Percentiles rank a stretch among this genome's conserved stretches.
Evolutionary conservation across 1,284 basidiomycete species (phyloP).

Genomic region (Hypsizygus ulmarius): DNA sequence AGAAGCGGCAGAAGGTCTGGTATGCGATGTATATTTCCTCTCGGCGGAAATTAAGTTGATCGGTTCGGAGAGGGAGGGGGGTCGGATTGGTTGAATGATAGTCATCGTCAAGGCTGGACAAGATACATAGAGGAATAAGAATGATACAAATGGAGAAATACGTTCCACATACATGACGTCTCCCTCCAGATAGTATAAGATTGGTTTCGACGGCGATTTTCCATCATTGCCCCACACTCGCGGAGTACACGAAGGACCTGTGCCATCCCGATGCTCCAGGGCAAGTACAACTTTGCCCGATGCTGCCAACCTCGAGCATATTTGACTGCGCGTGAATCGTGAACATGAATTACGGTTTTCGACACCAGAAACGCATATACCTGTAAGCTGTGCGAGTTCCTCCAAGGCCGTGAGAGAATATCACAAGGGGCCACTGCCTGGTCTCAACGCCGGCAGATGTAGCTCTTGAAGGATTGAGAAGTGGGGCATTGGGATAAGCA

Average conservation of each 20-base stretch:
- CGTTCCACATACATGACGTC: constrained; percentile 47
- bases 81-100: constrained; percentile 20
- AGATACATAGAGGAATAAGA: not conserved
- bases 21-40: constrained; percentile 66
- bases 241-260: constrained; percentile 46
- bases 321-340: constrained; percentile 44
- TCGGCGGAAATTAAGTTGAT: constrained; percentile 66
- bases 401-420: constrained; percentile 83
- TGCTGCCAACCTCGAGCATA: constrained; percentile 67
- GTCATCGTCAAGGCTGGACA: constrained; percentile 31
- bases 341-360: not conserved
- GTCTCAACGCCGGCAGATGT: constrained; percentile 6
- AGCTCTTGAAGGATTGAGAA: constrained; percentile 38
- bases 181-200: constrained; percentile 47
- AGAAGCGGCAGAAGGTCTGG: constrained; percentile 38
- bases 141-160: not conserved
- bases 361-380: constrained; percentile 28
- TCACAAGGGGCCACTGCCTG: constrained; percentile 64
- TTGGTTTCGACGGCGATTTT: constrained; percentile 21
- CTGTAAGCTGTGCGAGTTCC: constrained; percentile 73
- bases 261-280: constrained; percentile 78
- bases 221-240: constrained; percentile 31
- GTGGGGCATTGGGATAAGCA: constrained; percentile 53
- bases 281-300: constrained; percentile 75
- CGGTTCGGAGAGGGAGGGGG: constrained; percentile 48